These are phyloP conservation scores for Malassezia cuniculi DNA, from an alignment of 1,284 basidiomycete genomes.

Conservation along the genomic window DNA sequence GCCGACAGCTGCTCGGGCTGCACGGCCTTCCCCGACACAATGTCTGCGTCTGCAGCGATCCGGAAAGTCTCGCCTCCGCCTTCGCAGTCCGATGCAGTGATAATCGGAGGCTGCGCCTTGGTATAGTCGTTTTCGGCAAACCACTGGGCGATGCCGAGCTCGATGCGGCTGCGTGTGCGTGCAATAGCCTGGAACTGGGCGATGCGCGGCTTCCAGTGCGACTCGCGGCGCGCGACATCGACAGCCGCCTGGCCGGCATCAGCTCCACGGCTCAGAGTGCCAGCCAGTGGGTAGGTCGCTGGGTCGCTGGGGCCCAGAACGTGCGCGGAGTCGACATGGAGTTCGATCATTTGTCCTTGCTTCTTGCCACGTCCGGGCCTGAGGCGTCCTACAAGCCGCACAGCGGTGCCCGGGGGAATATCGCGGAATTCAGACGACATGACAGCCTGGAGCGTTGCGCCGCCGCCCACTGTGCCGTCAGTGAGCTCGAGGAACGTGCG, in stretches of 20 bases:
- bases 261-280: slow-evolving; percentile 2
- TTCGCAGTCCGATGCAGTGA: slow-evolving; percentile 87
- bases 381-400: slow-evolving; percentile 20
- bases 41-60: slow-evolving; percentile 49
- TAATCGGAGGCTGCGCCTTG: slow-evolving; percentile 68
- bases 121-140: slow-evolving; percentile 55
- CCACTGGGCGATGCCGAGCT: slow-evolving; percentile 8
- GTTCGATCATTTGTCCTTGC: slow-evolving; percentile 25
- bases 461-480: slow-evolving; percentile 30
- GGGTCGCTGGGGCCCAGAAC: slow-evolving; percentile 21
- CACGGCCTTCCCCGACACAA: slow-evolving; percentile 1
- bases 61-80: slow-evolving; percentile 91
- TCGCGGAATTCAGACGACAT: slow-evolving; percentile 13
- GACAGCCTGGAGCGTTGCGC: slow-evolving; percentile 31
- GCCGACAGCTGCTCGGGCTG: slow-evolving; percentile 2
- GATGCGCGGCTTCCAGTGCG: slow-evolving; percentile 13
- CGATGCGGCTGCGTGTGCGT: slow-evolving; percentile 11
- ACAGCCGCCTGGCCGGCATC: slow-evolving; percentile 3
- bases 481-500: slow-evolving; percentile 33
- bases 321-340: slow-evolving; percentile 14
- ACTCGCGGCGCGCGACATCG: slow-evolving; percentile 14
- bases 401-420: slow-evolving; percentile 25
- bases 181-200: slow-evolving; percentile 6
- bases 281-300: slow-evolving; percentile 13
- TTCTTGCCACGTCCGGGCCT: slow-evolving; percentile 18